A percentile compares a stretch with the other conserved stretches of the same genome.
Conservation (phyloP, 805 yeast genomes). For the Geotrichum ghanense region DNA sequence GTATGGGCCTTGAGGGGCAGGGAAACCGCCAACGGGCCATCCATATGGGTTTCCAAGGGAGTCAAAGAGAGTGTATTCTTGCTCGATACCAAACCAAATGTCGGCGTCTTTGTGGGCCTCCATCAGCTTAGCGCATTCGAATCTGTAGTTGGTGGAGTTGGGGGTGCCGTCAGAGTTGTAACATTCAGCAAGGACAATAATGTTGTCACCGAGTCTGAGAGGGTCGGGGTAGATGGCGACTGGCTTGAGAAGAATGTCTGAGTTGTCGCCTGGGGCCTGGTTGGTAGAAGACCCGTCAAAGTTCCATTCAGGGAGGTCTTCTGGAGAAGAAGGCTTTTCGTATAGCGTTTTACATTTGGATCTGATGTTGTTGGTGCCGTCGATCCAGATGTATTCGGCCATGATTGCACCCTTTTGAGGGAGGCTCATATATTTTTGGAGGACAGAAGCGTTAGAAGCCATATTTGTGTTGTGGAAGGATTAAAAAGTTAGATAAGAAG, state of each 20-base stretch:
- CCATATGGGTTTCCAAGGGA: conserved; percentile 84
- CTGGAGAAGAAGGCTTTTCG: conserved; percentile 56
- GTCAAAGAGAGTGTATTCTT: conserved; percentile 95
- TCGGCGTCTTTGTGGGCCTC: conserved; percentile 74
- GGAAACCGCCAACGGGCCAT: conserved; percentile 99
- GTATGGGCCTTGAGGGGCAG: conserved; percentile 99
- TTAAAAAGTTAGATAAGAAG: background rate
- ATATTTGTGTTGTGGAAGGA: background rate
- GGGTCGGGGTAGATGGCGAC: conserved; percentile 93
- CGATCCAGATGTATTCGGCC: conserved; percentile 98
- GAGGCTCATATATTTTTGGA: conserved; percentile 72
- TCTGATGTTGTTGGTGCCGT: conserved; percentile 81
- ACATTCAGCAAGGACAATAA: conserved; percentile 89
- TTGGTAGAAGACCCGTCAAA: conserved; percentile 98
- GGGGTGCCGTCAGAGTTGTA: conserved; percentile 99
- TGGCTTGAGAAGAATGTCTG: conserved; percentile 91
- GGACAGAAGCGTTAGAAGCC: conserved; percentile 50
- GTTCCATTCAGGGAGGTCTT: conserved; percentile 97
- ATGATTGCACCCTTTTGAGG: conserved; percentile 78
- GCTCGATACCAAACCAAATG: conserved; percentile 98
- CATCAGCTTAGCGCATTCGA: conserved; percentile 91
- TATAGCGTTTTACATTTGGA: conserved; percentile 85
- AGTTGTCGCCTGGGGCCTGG: conserved; percentile 97
- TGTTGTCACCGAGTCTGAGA: conserved; percentile 95
- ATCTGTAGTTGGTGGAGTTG: conserved; percentile 97